These are phyloP conservation scores for Plenodomus biglobosus DNA, from an alignment of 2,329 filamentous ascomycete species.

Conservation along the genomic window DNA sequence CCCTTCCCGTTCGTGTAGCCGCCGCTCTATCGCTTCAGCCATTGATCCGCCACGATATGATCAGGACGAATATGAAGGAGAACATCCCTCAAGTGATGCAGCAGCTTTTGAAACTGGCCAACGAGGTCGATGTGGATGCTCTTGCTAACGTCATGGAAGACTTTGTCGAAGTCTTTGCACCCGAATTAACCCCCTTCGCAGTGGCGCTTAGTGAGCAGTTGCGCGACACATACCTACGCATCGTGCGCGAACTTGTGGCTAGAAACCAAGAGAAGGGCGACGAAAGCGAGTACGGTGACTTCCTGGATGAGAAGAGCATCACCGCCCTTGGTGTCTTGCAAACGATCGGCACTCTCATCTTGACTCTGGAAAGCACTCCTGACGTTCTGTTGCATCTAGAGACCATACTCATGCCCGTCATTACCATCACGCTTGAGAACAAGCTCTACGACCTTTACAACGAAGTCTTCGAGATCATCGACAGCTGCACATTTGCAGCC, in stretches of 20 bases:
- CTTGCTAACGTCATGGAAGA: slow-evolving; percentile 99
- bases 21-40: slow-evolving; percentile 92
- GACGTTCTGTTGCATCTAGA: slow-evolving; percentile 94
- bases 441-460: slow-evolving; percentile 98
- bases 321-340: slow-evolving; percentile 94
- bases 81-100: slow-evolving; percentile 99
- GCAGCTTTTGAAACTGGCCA: slow-evolving; percentile 92
- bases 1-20: slow-evolving; percentile 89
- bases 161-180: slow-evolving; percentile 98
- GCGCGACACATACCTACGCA: slow-evolving; percentile 91
- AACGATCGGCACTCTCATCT: slow-evolving; percentile 94
- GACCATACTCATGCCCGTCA: slow-evolving; percentile 94
- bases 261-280: slow-evolving; percentile 74
- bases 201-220: slow-evolving; percentile 95
- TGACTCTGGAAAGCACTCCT: slow-evolving; percentile 94
- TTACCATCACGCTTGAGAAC: slow-evolving; percentile 93
- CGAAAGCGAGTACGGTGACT: slow-evolving; percentile 82
- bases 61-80: slow-evolving; percentile 92
- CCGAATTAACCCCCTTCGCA: slow-evolving; percentile 93
- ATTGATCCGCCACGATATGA: slow-evolving; percentile 91
- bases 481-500: slow-evolving; percentile 97
- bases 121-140: slow-evolving; percentile 96
- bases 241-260: slow-evolving; percentile 87
- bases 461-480: slow-evolving; percentile 98
- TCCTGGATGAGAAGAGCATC: slow-evolving; percentile 97